Percentiles rank a stretch among this genome's conserved stretches.
These are phyloP conservation scores for Aspergillus sclerotiicarbonarius DNA, from an alignment of 495 filamentous ascomycete species.

Conservation along the genomic window DNA sequence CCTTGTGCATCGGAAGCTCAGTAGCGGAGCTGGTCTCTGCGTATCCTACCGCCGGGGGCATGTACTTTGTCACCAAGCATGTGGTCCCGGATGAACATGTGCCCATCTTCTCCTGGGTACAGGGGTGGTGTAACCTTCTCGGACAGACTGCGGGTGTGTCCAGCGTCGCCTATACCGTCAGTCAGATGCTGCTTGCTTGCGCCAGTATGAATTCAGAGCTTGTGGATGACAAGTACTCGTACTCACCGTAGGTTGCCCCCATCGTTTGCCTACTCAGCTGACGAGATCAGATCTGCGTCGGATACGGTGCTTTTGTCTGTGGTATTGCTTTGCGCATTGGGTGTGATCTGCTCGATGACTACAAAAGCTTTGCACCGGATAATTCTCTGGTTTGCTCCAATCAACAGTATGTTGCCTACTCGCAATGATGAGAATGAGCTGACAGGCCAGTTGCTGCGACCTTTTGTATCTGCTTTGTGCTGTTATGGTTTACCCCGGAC, in stretches of 20 bases:
- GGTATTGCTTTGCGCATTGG: conserved; percentile 55
- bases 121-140: conserved; percentile 62
- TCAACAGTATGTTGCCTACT: conserved; percentile 54
- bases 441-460: conserved; percentile 47
- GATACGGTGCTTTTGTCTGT: conserved; percentile 65
- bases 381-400: conserved; percentile 69
- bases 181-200: conserved; percentile 57
- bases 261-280: conserved; percentile 7
- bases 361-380: conserved; percentile 63
- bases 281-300: conserved; percentile 49
- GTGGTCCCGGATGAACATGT: conserved; percentile 57
- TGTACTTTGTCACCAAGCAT: conserved; percentile 64
- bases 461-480: conserved; percentile 59
- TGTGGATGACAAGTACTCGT: conserved; percentile 42
- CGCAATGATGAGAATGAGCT: background rate
- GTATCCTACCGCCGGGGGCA: conserved; percentile 62
- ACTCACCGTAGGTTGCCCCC: conserved; percentile 39
- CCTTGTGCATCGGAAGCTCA: conserved; percentile 64
- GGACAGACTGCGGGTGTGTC: conserved; percentile 60
- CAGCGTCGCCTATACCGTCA: conserved; percentile 55
- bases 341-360: conserved; percentile 63
- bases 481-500: conserved; percentile 61
- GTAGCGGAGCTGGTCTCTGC: conserved; percentile 63
- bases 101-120: conserved; percentile 58
- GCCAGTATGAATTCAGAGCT: conserved; percentile 57